phyloP scores from a whole-genome alignment of 2,329 filamentous ascomycete species.

The Pyricularia sp. region DNA sequence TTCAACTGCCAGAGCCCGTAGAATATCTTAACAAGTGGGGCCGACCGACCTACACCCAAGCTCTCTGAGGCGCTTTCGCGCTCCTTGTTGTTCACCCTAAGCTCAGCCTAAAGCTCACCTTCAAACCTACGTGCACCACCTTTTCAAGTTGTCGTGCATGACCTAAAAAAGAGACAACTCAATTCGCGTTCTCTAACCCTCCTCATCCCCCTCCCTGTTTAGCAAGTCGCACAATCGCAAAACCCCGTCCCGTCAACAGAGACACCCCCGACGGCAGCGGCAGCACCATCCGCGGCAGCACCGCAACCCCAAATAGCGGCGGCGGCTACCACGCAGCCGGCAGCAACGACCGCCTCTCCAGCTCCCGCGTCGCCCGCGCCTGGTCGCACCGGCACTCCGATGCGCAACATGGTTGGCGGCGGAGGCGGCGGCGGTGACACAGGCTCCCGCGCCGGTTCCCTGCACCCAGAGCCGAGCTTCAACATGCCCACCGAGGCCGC shows the following conservation, averaged over 20 bases:
- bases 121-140: background rate
- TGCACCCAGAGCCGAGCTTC: slow-evolving; percentile 40
- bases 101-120: background rate
- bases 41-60: background rate
- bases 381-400: slow-evolving; percentile 37
- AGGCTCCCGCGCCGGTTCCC: slow-evolving; percentile 46
- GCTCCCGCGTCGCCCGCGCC: slow-evolving; percentile 26
- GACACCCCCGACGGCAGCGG: background rate
- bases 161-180: background rate
- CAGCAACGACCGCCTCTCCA: background rate
- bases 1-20: background rate
- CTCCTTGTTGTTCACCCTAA: too few relatives aligned
- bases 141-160: background rate
- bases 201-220: background rate
- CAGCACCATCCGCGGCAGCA: background rate
- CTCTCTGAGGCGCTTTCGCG: background rate
- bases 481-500: slow-evolving; percentile 51
- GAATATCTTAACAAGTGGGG: background rate
- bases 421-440: slow-evolving; percentile 3
- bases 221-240: background rate
- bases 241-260: background rate
- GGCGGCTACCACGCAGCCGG: background rate
- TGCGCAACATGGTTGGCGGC: slow-evolving; percentile 18
- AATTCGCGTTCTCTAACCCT: background rate
- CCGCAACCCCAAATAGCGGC: background rate